Evolutionary conservation across 495 filamentous ascomycete genomes (phyloP), one percentile per base, ranked within the genome.

Genomic region (Corynascus novoguineensis): DNA sequence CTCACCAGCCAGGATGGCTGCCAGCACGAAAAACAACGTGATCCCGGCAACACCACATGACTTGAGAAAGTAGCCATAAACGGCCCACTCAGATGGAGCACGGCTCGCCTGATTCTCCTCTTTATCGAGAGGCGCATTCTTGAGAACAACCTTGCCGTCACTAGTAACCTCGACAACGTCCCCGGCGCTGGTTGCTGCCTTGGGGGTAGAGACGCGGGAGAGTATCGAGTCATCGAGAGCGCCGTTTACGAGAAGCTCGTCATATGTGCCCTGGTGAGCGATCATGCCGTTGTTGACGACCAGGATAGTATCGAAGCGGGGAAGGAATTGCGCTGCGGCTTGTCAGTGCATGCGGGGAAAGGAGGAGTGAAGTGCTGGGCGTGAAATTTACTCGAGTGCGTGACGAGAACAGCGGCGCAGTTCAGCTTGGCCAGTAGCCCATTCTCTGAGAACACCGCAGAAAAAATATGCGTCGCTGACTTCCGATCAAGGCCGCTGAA

Each of bases 401-500:
- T 54, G 40, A 54, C 51, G 2, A 54, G 38, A 0, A 54, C 51
- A 3, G 40, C 51, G 3, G 51, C 51, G 37, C 51, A 54, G 35
- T 28, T 40, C 22, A 54, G 17, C 8, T 54, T 42, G 21, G 38
- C 37, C 5, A 54, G 38, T 2, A 54, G 40, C 7, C 51, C 51
- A 14, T 40, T 42, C 25, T 54, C 51, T 0, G 51, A 54, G 38
- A 54, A 45, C 14, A 54, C 38, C 7, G 51, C 51, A 5, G 37
- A 40, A 29, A 54, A 54, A 38, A 54, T 54, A 29, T 54, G 51
- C 9, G 35, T 46, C 53, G 63, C 51, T 42, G 51, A 54, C 29
- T 54, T 54, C 8, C 51, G 51, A 28, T 87, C 84, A 15, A 87
- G 70, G 3, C 80, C 83, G 56, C 79, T 85, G 35, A 87, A 74